Evolutionary conservation across 2,329 filamentous ascomycete genomes (phyloP), one percentile per base, ranked within the genome.

Genomic region (Alternaria dauci): DNA sequence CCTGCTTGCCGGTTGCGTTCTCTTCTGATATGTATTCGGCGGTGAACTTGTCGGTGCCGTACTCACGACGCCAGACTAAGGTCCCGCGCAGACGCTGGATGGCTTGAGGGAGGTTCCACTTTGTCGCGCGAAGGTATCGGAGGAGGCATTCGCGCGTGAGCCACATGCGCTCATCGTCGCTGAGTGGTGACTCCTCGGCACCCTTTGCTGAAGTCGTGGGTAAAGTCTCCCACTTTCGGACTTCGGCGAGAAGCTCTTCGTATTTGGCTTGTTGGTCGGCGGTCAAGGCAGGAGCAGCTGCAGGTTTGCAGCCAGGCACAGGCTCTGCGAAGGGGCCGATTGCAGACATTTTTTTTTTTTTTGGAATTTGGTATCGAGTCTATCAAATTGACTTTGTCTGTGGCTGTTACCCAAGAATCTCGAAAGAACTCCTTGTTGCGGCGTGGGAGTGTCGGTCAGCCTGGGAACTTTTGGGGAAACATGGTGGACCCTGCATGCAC

Each of bases 1-100:
- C 85, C 79, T 98, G 94, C 84, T 99, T 99, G 68, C 95, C 95
- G 9, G 94, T 98, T 82, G 94, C 93, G 78, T 97, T 96, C 83
- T 99, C 95, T 12, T 91, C 88, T 1, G 91, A 93, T 73, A 98
- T 94, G 80, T 96, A 91, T 8, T 97, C 94, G 9, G 91, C 84
- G 0, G 92, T 94, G 73, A 93, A 87, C 57, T 81, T 76, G 54
- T 86, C 88, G 58, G 96, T 84, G 48, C 93, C 93, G 74, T 96
- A 99, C 74, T 97, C 93, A 57, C 94, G 87, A 47, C 95, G 88
- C 95, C 95, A 99, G 61, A 87, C 86, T 58, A 98, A 81, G 0
- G 94, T 97, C 44, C 87, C 87, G 68, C 90, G 88, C 41, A 98
- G 80, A n/a, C 95, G 90, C 76, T 90, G 91, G 68, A 90, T 86